phyloP scores from a whole-genome alignment of 495 filamentous ascomycete species.

The Extremus antarcticus region DNA sequence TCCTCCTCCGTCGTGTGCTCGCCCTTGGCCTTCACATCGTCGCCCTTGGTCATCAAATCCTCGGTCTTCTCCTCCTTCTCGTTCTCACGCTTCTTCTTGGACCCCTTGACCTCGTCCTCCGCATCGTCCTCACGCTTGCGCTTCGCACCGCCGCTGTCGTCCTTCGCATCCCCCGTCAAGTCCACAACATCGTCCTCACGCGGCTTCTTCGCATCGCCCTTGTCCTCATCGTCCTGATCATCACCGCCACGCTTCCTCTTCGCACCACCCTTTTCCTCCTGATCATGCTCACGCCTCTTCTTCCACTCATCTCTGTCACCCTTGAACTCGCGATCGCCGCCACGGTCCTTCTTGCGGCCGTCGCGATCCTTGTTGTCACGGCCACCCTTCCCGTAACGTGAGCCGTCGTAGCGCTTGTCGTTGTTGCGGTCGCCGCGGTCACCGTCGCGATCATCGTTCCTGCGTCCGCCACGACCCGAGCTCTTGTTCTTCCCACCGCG shows the following conservation, averaged over 20 bases:
- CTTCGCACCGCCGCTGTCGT: constrained; percentile 22
- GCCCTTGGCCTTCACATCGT: not conserved
- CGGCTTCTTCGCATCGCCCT: not conserved
- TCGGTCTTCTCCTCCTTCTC: constrained; percentile 7
- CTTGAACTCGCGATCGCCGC: not conserved
- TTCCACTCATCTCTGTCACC: not conserved
- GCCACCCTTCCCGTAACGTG: not conserved
- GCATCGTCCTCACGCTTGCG: constrained; percentile 20
- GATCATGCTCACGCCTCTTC: not conserved
- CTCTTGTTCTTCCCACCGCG: constrained; percentile 7
- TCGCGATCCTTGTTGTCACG: constrained; percentile 19
- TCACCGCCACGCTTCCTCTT: no score
- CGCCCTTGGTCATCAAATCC: not conserved
- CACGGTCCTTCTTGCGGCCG: constrained; percentile 27
- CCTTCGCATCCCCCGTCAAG: constrained; percentile 13
- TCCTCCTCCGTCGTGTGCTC: not conserved
- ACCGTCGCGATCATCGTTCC: constrained; percentile 4
- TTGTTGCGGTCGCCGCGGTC: constrained; percentile 14
- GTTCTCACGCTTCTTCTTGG: not conserved
- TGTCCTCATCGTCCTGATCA: constrained; percentile 9
- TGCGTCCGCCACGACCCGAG: constrained; percentile 1
- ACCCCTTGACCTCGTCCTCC: no score
- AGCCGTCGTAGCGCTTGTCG: constrained; percentile 7
- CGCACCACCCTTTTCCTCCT: not conserved
- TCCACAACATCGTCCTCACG: not conserved